Evolutionary conservation across 495 filamentous ascomycete species (phyloP), one percentile per base, ranked within the genome.

Genomic region (Tuber brumale): DNA sequence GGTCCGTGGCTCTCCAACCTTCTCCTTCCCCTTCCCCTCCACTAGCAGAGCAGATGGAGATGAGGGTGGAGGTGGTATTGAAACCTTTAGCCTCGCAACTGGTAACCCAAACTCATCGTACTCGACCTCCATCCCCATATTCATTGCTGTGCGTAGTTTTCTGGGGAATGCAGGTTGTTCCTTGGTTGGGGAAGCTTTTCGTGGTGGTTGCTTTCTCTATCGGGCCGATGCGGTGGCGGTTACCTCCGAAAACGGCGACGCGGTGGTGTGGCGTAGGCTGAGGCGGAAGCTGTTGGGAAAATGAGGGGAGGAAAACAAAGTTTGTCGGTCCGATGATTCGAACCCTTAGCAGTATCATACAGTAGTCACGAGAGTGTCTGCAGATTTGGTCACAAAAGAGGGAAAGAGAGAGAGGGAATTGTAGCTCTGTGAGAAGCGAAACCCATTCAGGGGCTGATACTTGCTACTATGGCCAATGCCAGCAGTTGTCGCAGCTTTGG

Each of bases 51-150:
- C 48, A 57, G 78, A 73, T 12, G 70, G 7, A 31, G 35, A 18
- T 31, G 72, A 16, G n/a, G 51, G 74, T 6, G 51, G 51, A 31
- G 57, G 27, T 9, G 35, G 39, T 19, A 74, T 71, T 37, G 41
- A 23, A 45, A 57, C 39, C 23, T 27, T 66, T 27, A 35, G 81
- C 31, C 75, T 80, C 69, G 37, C 72, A 21, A 78, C 72, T 18
- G 61, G 77, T n/a, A 82, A 77, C 18, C 81, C 81, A 35, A 82
- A 82, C 66, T 82, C 81, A 69, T 82, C 81, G 70, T 82, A 82
- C 74, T 82, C 80, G 31, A 37, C 69, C 46, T 74, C 80, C 21
- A 51, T 46, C 35, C 9, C 72, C 70, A 74, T 70, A 31, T 51
- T 43, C 14, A 19, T 16, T 19, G 44, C 4, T 35, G n/a, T 66